A percentile compares a stretch with the other conserved stretches of the same genome.
phyloP scores from a whole-genome alignment of 768 basidiomycete species.

The Auriscalpium vulgare region DNA sequence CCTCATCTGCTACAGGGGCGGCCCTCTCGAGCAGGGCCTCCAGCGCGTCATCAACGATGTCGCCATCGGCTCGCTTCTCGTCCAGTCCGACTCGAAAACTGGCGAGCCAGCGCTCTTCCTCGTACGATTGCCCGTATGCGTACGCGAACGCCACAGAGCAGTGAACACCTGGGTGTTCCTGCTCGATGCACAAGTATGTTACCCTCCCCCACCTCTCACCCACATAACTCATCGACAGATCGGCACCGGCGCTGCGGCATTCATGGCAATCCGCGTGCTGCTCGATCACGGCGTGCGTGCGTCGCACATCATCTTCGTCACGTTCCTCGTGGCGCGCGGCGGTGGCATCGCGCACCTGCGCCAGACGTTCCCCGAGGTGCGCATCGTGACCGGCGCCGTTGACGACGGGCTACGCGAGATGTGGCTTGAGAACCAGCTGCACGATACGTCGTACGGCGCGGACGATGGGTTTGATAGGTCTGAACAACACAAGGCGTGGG shows the following conservation, averaged over 20 bases:
- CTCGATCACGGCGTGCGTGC: slow-evolving; percentile 88
- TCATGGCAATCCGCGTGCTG: slow-evolving; percentile 92
- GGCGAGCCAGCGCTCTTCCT: slow-evolving; percentile 88
- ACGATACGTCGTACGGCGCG: slow-evolving; percentile 27
- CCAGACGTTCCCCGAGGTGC: slow-evolving; percentile 78
- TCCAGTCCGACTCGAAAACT: slow-evolving; percentile 77
- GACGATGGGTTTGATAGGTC: slow-evolving; percentile 18
- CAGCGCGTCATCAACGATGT: slow-evolving; percentile 80
- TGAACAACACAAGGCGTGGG: slow-evolving; percentile 60
- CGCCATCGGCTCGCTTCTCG: slow-evolving; percentile 79
- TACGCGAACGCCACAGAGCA: slow-evolving; percentile 62
- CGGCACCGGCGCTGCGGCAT: slow-evolving; percentile 85
- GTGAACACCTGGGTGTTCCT: slow-evolving; percentile 75
- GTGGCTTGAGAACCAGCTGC: slow-evolving; percentile 52
- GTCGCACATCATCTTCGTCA: slow-evolving; percentile 81
- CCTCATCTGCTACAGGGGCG: slow-evolving; percentile 47
- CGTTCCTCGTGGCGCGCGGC: slow-evolving; percentile 78
- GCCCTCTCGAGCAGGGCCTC: slow-evolving; percentile 88
- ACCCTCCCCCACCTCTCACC: background rate
- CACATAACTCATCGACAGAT: slow-evolving; percentile 42
- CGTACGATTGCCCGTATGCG: slow-evolving; percentile 63
- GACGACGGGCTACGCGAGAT: slow-evolving; percentile 72
- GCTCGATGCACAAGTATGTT: slow-evolving; percentile 74
- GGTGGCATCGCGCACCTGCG: slow-evolving; percentile 75
- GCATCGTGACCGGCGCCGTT: slow-evolving; percentile 76